Evolutionary conservation across 225 moss, liverwort and hornwort genomes (phyloP).

Genomic region (Bryum argenteum): DNA sequence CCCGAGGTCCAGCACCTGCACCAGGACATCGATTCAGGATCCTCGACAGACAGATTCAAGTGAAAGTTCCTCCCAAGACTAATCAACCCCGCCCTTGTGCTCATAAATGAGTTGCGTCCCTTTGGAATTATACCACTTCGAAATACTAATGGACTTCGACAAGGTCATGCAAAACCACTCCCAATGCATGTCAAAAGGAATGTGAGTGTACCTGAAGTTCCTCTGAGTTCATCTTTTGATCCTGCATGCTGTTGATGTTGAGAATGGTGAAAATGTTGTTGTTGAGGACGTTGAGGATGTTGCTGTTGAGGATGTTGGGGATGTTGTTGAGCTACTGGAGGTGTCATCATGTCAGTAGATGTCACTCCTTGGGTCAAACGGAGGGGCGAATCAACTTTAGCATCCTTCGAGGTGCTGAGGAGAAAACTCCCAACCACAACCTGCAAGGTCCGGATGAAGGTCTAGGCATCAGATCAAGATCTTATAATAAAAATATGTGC

Average conservation of each 20-base stretch:
- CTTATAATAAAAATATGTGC: not conserved
- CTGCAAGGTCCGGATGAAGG: conserved; percentile 30
- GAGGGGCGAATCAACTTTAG: conserved; percentile 46
- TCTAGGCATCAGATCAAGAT: not conserved
- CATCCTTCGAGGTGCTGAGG: conserved; percentile 43
- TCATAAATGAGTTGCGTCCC: too few relatives aligned
- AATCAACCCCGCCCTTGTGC: too few relatives aligned
- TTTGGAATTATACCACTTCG: not conserved
- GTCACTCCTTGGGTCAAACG: conserved; percentile 48
- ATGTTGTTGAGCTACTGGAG: conserved; percentile 29
- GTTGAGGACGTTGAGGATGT: too few relatives aligned
- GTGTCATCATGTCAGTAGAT: conserved; percentile 35
- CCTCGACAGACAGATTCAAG: not conserved
- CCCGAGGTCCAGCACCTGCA: conserved; percentile 38
- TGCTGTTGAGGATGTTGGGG: too few relatives aligned
- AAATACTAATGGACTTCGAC: not conserved
- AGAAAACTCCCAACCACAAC: conserved; percentile 71
- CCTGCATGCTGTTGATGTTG: conserved; percentile 18
- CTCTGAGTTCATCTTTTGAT: conserved; percentile 36
- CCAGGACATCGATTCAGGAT: conserved; percentile 1
- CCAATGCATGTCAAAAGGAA: not conserved
- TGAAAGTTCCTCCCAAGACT: not conserved
- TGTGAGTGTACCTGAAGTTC: conserved; percentile 37
- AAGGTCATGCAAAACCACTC: not conserved
- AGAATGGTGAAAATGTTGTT: too few relatives aligned